phyloP scores from a whole-genome alignment of 1,284 basidiomycete genomes.

The Ceratobasidium papillatum region DNA sequence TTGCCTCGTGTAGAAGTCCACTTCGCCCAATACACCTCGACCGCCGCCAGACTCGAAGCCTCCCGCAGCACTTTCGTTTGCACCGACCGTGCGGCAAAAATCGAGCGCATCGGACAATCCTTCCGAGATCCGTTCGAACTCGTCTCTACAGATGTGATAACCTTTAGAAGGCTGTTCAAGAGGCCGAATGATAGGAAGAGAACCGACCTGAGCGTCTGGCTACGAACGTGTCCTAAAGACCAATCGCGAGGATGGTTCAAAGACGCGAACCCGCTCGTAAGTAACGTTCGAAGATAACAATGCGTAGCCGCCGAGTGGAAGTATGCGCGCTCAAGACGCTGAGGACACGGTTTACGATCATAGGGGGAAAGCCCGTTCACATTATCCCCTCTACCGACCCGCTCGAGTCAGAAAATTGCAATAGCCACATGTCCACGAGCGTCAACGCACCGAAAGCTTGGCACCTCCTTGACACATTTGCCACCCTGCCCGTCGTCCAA shows the following conservation, averaged over 20 bases:
- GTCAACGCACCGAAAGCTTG: slow-evolving; percentile 77
- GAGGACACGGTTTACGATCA: slow-evolving; percentile 88
- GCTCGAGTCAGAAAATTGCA: neutral
- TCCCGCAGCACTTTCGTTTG: slow-evolving; percentile 59
- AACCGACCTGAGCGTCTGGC: slow-evolving; percentile 69
- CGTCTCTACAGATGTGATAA: slow-evolving; percentile 58
- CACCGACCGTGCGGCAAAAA: slow-evolving; percentile 90
- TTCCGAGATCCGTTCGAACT: slow-evolving; percentile 87
- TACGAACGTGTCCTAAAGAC: slow-evolving; percentile 92
- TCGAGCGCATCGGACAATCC: slow-evolving; percentile 90
- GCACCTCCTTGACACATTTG: slow-evolving; percentile 58
- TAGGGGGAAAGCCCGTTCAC: slow-evolving; percentile 85
- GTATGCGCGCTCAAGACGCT: slow-evolving; percentile 89
- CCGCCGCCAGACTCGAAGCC: slow-evolving; percentile 68
- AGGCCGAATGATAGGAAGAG: neutral
- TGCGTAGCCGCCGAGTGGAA: slow-evolving; percentile 95
- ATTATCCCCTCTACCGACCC: slow-evolving; percentile 83
- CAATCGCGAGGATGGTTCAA: slow-evolving; percentile 91
- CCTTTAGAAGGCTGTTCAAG: neutral
- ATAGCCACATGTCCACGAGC: neutral
- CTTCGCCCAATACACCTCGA: slow-evolving; percentile 82
- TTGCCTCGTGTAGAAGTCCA: slow-evolving; percentile 93
- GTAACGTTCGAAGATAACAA: slow-evolving; percentile 89
- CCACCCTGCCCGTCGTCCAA: slow-evolving; percentile 61
- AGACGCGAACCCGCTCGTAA: slow-evolving; percentile 91